Evolutionary conservation across 371 early-diverging fungal genomes (phyloP).

Genomic region (Haplosporangium sp.): DNA sequence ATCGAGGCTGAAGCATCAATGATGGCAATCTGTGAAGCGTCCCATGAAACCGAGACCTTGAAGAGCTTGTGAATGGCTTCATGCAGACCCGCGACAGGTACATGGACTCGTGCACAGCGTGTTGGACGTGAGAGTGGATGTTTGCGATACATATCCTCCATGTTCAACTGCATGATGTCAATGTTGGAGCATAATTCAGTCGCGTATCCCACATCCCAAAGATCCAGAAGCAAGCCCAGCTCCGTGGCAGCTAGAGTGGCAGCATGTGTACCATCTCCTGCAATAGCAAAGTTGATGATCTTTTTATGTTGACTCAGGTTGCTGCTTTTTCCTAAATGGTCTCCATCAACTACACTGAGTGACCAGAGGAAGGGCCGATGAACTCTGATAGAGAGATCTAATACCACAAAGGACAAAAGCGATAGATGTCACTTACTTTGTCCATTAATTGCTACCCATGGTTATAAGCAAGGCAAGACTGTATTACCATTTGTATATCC

Average conservation of each 20-base stretch:
- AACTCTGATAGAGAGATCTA: background rate
- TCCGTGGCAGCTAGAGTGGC: background rate
- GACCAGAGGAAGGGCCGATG: slow-evolving; percentile 1
- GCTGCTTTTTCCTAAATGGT: background rate
- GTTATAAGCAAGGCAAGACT: background rate
- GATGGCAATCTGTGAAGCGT: background rate
- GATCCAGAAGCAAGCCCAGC: background rate
- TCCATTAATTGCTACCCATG: background rate
- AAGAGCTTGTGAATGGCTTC: no score
- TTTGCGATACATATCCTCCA: no score
- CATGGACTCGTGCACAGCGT: no score
- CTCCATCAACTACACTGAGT: background rate
- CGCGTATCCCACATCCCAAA: background rate
- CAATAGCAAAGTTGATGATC: background rate
- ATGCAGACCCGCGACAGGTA: no score
- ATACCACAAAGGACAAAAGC: background rate
- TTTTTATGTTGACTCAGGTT: no score
- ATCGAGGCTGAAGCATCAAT: no score
- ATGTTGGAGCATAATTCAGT: no score
- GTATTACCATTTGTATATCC: background rate
- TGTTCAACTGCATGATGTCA: no score
- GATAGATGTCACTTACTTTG: no score
- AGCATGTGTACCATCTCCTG: background rate
- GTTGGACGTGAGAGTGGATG: background rate
- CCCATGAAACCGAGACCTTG: background rate